Evolutionary conservation across 2,329 filamentous ascomycete species (phyloP).

Genomic region (Stagonosporopsis rhizophila): DNA sequence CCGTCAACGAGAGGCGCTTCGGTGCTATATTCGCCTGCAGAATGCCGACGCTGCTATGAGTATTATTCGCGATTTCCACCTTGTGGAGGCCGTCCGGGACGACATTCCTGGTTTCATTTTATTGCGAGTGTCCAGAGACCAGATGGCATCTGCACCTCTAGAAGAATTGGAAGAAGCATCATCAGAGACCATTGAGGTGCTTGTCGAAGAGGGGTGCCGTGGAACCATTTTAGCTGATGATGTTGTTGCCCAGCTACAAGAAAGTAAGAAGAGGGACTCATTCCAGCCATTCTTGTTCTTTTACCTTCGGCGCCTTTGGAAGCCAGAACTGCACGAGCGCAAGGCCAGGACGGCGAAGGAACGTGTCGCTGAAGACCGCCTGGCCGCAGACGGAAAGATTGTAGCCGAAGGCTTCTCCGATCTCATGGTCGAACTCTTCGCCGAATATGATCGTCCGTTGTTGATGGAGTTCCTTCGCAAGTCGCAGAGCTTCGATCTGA

Average conservation of each 20-base stretch:
- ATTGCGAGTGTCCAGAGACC: constrained; percentile 78
- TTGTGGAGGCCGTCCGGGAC: constrained; percentile 87
- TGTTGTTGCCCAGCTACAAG: constrained; percentile 79
- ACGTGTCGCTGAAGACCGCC: constrained; percentile 50
- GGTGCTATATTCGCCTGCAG: constrained; percentile 87
- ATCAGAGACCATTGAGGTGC: constrained; percentile 80
- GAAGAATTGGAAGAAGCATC: constrained; percentile 80
- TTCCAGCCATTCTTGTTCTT: constrained; percentile 84
- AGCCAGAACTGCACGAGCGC: constrained; percentile 67
- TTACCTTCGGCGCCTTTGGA: constrained; percentile 88
- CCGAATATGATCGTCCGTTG: constrained; percentile 77
- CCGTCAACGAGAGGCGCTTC: constrained; percentile 81
- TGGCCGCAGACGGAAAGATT: constrained; percentile 65
- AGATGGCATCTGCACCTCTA: constrained; percentile 69
- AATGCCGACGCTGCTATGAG: constrained; percentile 89
- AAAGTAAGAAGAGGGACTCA: constrained; percentile 57
- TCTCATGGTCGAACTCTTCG: constrained; percentile 84
- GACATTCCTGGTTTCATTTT: constrained; percentile 90
- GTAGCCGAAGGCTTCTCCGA: constrained; percentile 89
- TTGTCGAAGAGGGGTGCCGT: constrained; percentile 90
- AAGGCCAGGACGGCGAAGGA: constrained; percentile 47
- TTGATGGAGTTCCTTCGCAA: constrained; percentile 87
- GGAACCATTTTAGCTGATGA: constrained; percentile 80
- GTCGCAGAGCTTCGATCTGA: constrained; percentile 88
- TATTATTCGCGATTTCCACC: constrained; percentile 83